Percentiles rank a stretch among this genome's conserved stretches.
Evolutionary conservation across 805 yeast species (phyloP).

Genomic region (Candida maesae): DNA sequence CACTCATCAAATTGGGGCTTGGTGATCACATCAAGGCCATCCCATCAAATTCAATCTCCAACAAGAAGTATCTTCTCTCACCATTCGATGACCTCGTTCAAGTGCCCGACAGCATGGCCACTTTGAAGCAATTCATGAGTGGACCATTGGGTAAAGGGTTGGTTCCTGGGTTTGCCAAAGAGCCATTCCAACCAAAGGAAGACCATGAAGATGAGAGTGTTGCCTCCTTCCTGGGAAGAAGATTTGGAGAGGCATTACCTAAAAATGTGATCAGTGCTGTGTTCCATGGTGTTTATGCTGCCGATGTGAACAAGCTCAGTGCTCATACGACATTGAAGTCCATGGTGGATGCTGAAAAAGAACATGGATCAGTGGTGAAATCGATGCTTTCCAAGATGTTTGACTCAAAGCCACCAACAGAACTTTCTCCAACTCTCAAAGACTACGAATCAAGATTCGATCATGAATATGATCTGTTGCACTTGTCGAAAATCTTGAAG

Average conservation of each 20-base stretch:
- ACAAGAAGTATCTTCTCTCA: conserved; percentile 63
- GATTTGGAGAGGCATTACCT: conserved; percentile 57
- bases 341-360: conserved; percentile 53
- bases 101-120: conserved; percentile 44
- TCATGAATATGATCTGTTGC: conserved; percentile 36
- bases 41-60: conserved; percentile 54
- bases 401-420: conserved; percentile 5
- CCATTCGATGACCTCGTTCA: conserved; percentile 41
- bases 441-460: conserved; percentile 41
- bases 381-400: conserved; percentile 34
- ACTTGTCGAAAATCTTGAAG: conserved; percentile 34
- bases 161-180: conserved; percentile 42
- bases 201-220: conserved; percentile 62
- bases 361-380: conserved; percentile 54
- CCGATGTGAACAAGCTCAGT: conserved; percentile 68
- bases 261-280: conserved; percentile 73
- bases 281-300: conserved; percentile 88
- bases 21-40: conserved; percentile 56
- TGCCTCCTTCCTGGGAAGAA: conserved; percentile 57
- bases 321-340: conserved; percentile 54
- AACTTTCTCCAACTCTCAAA: conserved; percentile 29
- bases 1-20: conserved; percentile 43
- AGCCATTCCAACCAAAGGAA: conserved; percentile 40
- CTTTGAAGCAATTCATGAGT: conserved; percentile 32
- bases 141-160: conserved; percentile 45